Evolutionary conservation across 257 asterid genomes (phyloP).

Genomic region (Perilla frutescens): DNA sequence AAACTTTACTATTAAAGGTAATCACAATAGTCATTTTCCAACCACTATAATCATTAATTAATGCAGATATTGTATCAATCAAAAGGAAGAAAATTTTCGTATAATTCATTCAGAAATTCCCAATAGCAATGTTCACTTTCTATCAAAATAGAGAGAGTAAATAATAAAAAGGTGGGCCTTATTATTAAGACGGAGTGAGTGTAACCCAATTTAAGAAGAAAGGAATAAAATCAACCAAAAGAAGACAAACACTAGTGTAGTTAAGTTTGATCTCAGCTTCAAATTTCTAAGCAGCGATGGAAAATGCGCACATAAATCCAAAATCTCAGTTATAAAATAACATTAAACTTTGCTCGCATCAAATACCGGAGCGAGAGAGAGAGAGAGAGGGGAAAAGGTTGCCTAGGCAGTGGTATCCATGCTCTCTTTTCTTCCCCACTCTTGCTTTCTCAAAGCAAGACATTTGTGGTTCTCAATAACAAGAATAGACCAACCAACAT

Average conservation of each 20-base stretch:
- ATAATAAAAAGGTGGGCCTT: too few relatives aligned
- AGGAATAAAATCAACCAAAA: slow-evolving; percentile 19
- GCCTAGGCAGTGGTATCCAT: too few relatives aligned
- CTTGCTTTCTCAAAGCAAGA: slow-evolving; percentile 43
- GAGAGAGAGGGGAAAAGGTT: too few relatives aligned
- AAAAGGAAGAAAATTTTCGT: not conserved
- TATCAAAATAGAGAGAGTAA: too few relatives aligned
- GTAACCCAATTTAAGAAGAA: not conserved
- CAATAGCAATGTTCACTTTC: too few relatives aligned
- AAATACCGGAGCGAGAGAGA: too few relatives aligned
- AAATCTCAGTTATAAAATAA: slow-evolving; percentile 11
- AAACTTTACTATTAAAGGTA: too few relatives aligned
- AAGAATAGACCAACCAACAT: slow-evolving; percentile 24
- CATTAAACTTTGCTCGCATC: not conserved
- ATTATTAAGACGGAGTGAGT: too few relatives aligned
- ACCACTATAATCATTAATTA: too few relatives aligned
- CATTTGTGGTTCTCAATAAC: slow-evolving; percentile 22
- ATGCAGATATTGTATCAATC: too few relatives aligned
- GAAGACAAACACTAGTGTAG: slow-evolving; percentile 30
- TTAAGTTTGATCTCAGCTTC: not conserved
- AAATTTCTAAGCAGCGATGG: slow-evolving; percentile 17
- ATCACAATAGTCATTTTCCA: too few relatives aligned
- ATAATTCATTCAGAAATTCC: not conserved
- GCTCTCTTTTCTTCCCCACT: slow-evolving; percentile 31
- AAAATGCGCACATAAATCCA: slow-evolving; percentile 2